Percentiles rank a stretch among this genome's conserved stretches.
Conservation (phyloP, 2,329 filamentous ascomycete genomes). For the Claviceps digitariae region DNA sequence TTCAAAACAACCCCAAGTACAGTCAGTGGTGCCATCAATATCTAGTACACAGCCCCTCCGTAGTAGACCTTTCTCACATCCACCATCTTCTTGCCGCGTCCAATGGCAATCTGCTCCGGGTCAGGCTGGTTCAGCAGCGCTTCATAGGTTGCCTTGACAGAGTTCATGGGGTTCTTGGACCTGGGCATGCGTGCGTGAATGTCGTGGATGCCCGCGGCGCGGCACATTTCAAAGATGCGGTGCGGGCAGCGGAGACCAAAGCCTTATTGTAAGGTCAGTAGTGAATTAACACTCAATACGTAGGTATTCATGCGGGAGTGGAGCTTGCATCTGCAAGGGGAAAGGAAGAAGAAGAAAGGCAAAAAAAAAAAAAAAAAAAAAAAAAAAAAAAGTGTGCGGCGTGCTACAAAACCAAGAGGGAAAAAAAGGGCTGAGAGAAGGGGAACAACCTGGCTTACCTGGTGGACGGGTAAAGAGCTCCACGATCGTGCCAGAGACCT, state of each 20-base stretch:
- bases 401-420: too few species aligned
- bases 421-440: neutral
- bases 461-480: constrained; percentile 72
- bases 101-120: constrained; percentile 80
- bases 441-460: constrained; percentile 42
- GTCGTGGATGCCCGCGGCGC: constrained; percentile 74
- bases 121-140: constrained; percentile 72
- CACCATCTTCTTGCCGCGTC: constrained; percentile 85
- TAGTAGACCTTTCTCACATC: constrained; percentile 97
- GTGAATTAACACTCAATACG: neutral
- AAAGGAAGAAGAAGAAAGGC: neutral
- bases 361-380: neutral
- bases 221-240: constrained; percentile 89
- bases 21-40: too few species aligned
- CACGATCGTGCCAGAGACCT: constrained; percentile 79
- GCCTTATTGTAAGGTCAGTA: constrained; percentile 37
- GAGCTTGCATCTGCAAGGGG: too few species aligned
- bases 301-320: too few species aligned
- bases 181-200: constrained; percentile 71
- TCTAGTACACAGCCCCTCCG: constrained; percentile 55
- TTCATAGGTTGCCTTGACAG: constrained; percentile 79
- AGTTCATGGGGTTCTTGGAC: constrained; percentile 93
- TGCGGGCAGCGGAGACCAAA: constrained; percentile 88
- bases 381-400: too few species aligned
- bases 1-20: too few species aligned